Conservation (phyloP, 2,329 filamentous ascomycete species). For the Aspergillus pseudoterreus region DNA sequence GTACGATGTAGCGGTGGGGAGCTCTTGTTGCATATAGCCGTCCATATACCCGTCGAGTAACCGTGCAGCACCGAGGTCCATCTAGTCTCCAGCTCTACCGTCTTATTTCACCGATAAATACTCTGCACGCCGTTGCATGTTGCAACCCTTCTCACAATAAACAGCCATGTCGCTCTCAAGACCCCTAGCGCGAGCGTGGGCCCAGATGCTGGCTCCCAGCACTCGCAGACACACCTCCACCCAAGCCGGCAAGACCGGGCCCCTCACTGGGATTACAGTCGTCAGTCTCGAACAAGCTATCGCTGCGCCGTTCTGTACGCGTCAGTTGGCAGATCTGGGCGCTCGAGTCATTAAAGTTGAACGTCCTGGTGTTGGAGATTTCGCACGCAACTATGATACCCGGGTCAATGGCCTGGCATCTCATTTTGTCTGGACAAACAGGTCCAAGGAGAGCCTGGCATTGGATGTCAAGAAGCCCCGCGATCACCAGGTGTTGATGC, state of each 20-base stretch:
- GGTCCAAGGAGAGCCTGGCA: conserved; percentile 53
- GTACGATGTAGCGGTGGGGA: not conserved
- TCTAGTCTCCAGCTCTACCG: not conserved
- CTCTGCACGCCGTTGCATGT: not conserved
- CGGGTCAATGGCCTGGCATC: conserved; percentile 50
- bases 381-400: conserved; percentile 50
- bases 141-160: not conserved
- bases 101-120: not conserved
- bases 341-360: conserved; percentile 56
- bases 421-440: conserved; percentile 56
- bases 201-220: not conserved
- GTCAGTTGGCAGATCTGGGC: conserved; percentile 53
- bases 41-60: conserved; percentile 1
- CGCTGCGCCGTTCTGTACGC: conserved; percentile 53
- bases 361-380: conserved; percentile 50
- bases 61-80: not conserved
- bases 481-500: conserved; percentile 44
- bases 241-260: conserved; percentile 9
- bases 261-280: conserved; percentile 47
- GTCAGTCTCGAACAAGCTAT: conserved; percentile 55
- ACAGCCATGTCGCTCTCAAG: not conserved
- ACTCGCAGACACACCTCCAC: conserved; percentile 6
- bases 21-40: not conserved
- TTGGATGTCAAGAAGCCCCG: conserved; percentile 47
- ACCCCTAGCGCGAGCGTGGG: not conserved